Conservation (phyloP, 2,329 filamentous ascomycete species). For the Xylaria polymorpha region DNA sequence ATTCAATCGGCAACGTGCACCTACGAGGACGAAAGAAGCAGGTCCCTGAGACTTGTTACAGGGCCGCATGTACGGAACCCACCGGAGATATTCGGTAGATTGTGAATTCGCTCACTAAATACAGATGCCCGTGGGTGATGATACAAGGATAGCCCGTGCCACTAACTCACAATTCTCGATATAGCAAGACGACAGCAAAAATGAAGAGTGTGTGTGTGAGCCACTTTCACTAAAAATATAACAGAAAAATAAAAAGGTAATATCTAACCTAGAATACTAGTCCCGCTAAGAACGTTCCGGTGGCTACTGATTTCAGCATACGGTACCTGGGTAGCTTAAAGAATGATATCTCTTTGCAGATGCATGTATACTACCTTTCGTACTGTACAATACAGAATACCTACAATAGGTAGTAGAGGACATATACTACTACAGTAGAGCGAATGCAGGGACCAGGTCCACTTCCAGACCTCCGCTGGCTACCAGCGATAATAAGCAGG, state of each 20-base stretch:
- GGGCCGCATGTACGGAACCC: slow-evolving; percentile 16
- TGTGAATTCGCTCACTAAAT: slow-evolving; percentile 20
- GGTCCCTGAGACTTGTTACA: slow-evolving; percentile 29
- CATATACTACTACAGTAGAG: background rate
- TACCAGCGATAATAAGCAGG: slow-evolving; percentile 18
- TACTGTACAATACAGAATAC: slow-evolving; percentile 8
- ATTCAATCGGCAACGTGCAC: slow-evolving; percentile 17
- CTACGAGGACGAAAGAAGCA: slow-evolving; percentile 35
- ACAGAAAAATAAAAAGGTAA: background rate
- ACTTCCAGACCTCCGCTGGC: slow-evolving; percentile 18
- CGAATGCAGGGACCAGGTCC: slow-evolving; percentile 34
- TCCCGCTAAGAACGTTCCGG: slow-evolving; percentile 6
- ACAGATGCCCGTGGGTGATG: slow-evolving; percentile 7
- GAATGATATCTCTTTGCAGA: background rate
- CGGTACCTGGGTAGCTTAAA: background rate
- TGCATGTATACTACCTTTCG: slow-evolving; percentile 20
- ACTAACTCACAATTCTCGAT: background rate
- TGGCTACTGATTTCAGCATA: background rate
- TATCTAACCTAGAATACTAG: slow-evolving; percentile 6
- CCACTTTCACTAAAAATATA: background rate
- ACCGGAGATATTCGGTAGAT: slow-evolving; percentile 28
- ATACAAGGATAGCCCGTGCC: slow-evolving; percentile 25
- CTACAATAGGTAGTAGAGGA: background rate
- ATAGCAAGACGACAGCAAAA: background rate
- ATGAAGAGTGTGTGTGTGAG: background rate